Evolutionary conservation across 129 eudicot genomes (phyloP).

Genomic region (Saussurea involucrata): DNA sequence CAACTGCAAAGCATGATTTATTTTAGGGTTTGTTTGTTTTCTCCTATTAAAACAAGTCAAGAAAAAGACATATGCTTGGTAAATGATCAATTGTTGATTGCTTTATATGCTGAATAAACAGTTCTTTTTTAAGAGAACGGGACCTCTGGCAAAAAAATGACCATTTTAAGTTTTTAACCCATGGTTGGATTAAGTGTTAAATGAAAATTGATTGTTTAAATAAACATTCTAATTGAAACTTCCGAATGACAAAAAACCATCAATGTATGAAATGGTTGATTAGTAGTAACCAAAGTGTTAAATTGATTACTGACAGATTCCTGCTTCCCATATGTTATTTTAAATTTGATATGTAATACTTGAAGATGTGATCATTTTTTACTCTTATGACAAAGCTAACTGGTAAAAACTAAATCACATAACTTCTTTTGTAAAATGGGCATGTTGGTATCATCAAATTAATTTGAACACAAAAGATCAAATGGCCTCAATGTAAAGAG

Average conservation of each 20-base stretch:
- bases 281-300: neutral
- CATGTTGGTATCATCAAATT: neutral
- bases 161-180: neutral
- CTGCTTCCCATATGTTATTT: neutral
- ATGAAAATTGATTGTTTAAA: neutral
- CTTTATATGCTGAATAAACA: neutral
- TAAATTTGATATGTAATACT: neutral
- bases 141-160: neutral
- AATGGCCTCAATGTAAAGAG: neutral
- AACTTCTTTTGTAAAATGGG: neutral
- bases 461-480: neutral
- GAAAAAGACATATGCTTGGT: neutral
- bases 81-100: neutral
- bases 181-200: neutral
- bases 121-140: neutral
- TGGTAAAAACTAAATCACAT: neutral
- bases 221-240: neutral
- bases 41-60: neutral
- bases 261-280: neutral
- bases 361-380: neutral
- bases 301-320: neutral
- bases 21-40: conserved; percentile 8
- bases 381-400: neutral
- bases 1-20: conserved; percentile 18
- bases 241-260: neutral